These are phyloP conservation scores for Psidium friedrichsthalianum DNA, from an alignment of 345 rosid species.

Conservation along the genomic window DNA sequence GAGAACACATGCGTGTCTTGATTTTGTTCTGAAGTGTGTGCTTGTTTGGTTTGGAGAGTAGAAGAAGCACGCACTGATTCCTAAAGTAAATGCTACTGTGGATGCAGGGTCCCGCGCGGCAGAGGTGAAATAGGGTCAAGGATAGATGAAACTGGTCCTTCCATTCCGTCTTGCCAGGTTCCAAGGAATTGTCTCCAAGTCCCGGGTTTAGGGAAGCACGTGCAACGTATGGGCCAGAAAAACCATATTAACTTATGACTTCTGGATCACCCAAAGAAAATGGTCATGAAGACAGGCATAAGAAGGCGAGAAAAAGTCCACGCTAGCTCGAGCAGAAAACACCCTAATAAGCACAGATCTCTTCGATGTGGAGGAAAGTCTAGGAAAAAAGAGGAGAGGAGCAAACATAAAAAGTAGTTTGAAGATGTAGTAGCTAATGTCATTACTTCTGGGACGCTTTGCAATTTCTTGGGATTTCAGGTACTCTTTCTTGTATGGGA, in stretches of 20 bases:
- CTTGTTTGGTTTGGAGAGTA: neutral
- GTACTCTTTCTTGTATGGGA: neutral
- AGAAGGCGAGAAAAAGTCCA: slow-evolving; percentile 21
- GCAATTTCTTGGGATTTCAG: neutral
- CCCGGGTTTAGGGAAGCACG: slow-evolving; percentile 9
- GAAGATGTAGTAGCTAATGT: neutral
- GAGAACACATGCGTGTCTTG: neutral
- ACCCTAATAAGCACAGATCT: slow-evolving; percentile 31
- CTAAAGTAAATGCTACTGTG: neutral
- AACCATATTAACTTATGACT: slow-evolving; percentile 17
- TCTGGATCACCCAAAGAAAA: slow-evolving; percentile 30
- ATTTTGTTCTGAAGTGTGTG: neutral
- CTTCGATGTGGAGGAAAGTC: slow-evolving; percentile 13
- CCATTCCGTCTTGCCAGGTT: slow-evolving; percentile 27
- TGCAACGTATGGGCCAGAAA: slow-evolving; percentile 41
- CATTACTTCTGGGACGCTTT: neutral
- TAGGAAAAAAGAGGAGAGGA: slow-evolving; percentile 25
- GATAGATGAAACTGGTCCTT: slow-evolving; percentile 94
- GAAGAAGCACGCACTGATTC: neutral
- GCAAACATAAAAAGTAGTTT: slow-evolving; percentile 5
- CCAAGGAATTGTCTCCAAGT: slow-evolving; percentile 13
- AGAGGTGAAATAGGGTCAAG: slow-evolving; percentile 85
- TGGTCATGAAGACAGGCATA: slow-evolving; percentile 8
- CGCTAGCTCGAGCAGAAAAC: slow-evolving; percentile 29
- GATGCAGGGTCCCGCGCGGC: slow-evolving; percentile 63